A percentile compares a stretch with the other conserved stretches of the same genome.
These are phyloP conservation scores for Diaporthe batatas DNA, from an alignment of 2,329 filamentous ascomycete genomes.

Conservation along the genomic window DNA sequence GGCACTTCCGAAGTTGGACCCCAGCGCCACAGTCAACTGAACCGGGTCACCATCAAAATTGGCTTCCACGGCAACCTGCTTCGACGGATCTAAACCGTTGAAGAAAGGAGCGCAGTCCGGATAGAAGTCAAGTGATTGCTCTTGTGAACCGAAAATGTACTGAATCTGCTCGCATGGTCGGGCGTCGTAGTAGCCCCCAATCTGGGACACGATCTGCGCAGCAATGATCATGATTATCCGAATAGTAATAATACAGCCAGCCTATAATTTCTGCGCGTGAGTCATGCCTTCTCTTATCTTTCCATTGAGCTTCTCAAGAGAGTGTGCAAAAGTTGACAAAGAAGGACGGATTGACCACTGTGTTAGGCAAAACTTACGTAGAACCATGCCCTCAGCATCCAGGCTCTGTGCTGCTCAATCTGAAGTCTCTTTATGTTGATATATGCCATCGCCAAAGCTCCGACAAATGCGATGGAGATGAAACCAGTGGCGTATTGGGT, in stretches of 20 bases:
- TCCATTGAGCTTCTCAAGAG: neutral
- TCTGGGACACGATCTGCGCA: constrained; percentile 54
- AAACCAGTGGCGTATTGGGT: constrained; percentile 60
- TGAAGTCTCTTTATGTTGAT: constrained; percentile 71
- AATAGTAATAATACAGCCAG: constrained; percentile 64
- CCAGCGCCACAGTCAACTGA: constrained; percentile 57
- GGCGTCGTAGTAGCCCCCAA: constrained; percentile 47
- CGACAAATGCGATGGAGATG: constrained; percentile 59
- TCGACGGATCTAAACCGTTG: constrained; percentile 46
- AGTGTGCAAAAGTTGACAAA: neutral
- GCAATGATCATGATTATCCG: constrained; percentile 62
- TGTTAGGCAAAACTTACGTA: constrained; percentile 50
- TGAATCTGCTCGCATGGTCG: constrained; percentile 63
- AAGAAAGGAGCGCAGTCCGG: constrained; percentile 59
- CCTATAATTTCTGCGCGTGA: constrained; percentile 47
- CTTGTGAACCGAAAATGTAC: constrained; percentile 52
- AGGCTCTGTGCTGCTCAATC: constrained; percentile 73
- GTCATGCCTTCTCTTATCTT: neutral
- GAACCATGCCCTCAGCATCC: constrained; percentile 71
- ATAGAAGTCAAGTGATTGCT: constrained; percentile 53
- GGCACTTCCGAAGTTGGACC: constrained; percentile 63
- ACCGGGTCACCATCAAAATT: constrained; percentile 50
- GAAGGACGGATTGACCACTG: neutral
- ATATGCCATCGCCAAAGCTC: constrained; percentile 60
- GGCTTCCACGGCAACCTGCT: constrained; percentile 51